Conservation (phyloP, 2,329 filamentous ascomycete genomes). For the Thyridium curvatum region DNA sequence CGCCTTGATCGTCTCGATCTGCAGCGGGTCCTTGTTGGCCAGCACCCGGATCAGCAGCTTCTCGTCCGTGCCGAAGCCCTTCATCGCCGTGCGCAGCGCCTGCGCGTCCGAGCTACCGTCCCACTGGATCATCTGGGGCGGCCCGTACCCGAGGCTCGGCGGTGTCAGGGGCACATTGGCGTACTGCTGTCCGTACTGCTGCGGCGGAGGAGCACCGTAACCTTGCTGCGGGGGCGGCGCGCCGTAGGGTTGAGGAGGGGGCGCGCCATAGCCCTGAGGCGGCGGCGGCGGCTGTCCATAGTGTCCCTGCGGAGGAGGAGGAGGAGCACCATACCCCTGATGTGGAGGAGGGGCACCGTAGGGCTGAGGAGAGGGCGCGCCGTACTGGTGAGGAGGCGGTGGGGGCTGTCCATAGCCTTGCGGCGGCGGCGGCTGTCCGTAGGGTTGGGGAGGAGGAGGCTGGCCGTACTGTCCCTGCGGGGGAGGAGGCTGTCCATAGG, state of each 20-base stretch:
- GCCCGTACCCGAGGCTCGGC: slow-evolving; percentile 69
- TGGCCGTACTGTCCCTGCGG: slow-evolving; percentile 23
- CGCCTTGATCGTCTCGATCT: slow-evolving; percentile 62
- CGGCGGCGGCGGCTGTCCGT: slow-evolving; percentile 22
- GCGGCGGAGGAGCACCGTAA: slow-evolving; percentile 31
- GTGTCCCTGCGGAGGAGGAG: slow-evolving; percentile 12
- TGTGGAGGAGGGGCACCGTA: no score
- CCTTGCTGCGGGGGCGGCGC: slow-evolving; percentile 16
- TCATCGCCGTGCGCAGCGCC: slow-evolving; percentile 75
- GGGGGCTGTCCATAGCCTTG: slow-evolving; percentile 23
- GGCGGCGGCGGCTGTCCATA: slow-evolving; percentile 20
- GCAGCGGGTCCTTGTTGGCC: slow-evolving; percentile 67
- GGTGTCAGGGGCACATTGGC: slow-evolving; percentile 45
- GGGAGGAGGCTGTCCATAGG: slow-evolving; percentile 17
- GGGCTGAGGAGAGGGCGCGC: no score
- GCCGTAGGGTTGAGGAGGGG: slow-evolving; percentile 22
- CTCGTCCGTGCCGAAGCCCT: slow-evolving; percentile 85
- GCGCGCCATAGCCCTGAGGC: slow-evolving; percentile 22
- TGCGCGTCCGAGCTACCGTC: slow-evolving; percentile 66
- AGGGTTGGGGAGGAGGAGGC: slow-evolving; percentile 28
- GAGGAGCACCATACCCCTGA: no score
- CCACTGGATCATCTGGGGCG: slow-evolving; percentile 62
- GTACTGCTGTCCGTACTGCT: slow-evolving; percentile 19
- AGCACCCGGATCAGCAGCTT: slow-evolving; percentile 66
- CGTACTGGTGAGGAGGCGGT: slow-evolving; percentile 23